Evolutionary conservation across 306 rosid species (phyloP), one percentile per base, ranked within the genome.

Genomic region (Gastrolobium bilobum): DNA sequence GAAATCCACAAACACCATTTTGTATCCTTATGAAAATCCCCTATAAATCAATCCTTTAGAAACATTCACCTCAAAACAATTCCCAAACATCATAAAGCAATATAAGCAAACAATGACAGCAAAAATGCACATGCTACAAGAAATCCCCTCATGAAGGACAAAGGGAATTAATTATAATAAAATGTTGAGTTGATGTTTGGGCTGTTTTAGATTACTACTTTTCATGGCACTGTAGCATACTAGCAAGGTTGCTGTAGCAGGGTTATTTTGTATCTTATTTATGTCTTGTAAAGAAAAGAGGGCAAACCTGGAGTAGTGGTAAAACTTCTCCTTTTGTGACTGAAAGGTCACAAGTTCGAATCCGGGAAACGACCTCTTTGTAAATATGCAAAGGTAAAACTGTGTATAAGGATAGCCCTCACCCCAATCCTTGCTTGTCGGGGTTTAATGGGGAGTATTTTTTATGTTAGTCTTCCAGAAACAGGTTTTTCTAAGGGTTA

Each of bases 1-100:
- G 39, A 75, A 14, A 51, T 61, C 66, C 71, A 56, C 11, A 26
- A 64, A 59, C 40, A 43, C 42, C n/a, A 58, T 73, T 39, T 56
- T 29, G 67, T 9, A 73, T 56, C 4, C 67, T 7, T 71, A 39
- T 56, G 29, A 40, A 39, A 35, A 7, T 57, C 31, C 38, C 43
- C 33, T 10, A 11, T 13, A 47, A 57, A 57, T 33, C 67, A 57
- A 47, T 42, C 64, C 30, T 73, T 1, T 29, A 11, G 11, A 29
- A 30, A 73, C 29, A 42, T 57, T 42, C 10, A 57, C 13, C 3
- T 42, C 26, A 53, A 30, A 46, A 68, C 43, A 47, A 40, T 40
- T 9, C 38, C 33, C 38, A 40, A 40, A 29, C 54, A 40, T 46
- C 7, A 13, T 30, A 54, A 57, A 57, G 29, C 54, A 56, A 42